These are phyloP conservation scores for Pseudevernia furfuracea DNA, from an alignment of 495 filamentous ascomycete genomes.

Conservation along the genomic window DNA sequence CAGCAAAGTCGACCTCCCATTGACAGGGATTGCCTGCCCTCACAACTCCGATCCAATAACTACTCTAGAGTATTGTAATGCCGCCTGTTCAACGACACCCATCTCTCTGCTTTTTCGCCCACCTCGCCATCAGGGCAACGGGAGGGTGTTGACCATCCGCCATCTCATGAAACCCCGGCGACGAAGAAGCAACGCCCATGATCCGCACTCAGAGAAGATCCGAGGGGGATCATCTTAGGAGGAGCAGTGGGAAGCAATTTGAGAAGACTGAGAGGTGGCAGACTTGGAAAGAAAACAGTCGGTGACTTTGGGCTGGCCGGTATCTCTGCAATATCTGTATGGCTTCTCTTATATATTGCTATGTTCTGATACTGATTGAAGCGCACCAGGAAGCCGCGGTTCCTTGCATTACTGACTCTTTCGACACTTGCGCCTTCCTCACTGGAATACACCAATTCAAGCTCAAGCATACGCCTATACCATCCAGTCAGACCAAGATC, in stretches of 20 bases:
- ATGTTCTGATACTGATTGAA: not conserved
- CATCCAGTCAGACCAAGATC: not conserved
- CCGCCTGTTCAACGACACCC: not conserved
- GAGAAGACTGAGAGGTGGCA: not conserved
- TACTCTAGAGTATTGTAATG: not conserved
- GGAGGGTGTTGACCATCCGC: constrained; percentile 3
- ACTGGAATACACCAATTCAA: not conserved
- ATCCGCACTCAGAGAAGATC: constrained; percentile 14
- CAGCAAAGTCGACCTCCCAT: not conserved
- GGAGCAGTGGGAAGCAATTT: not conserved
- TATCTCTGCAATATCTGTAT: not conserved
- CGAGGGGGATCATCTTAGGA: constrained; percentile 8
- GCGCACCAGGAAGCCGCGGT: not conserved
- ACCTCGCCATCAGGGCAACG: not conserved
- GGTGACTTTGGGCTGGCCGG: not conserved
- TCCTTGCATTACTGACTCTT: not conserved
- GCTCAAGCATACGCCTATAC: constrained; percentile 4
- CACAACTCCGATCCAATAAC: not conserved
- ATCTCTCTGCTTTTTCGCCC: not conserved
- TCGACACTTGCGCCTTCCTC: not conserved
- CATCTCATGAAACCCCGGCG: constrained; percentile 20
- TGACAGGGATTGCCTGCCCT: not conserved
- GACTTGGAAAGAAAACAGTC: not conserved
- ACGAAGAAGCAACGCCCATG: constrained; percentile 27
- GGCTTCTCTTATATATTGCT: not conserved